Conservation (phyloP, 768 basidiomycete genomes). For the Pleurotus citrinopileatus region DNA sequence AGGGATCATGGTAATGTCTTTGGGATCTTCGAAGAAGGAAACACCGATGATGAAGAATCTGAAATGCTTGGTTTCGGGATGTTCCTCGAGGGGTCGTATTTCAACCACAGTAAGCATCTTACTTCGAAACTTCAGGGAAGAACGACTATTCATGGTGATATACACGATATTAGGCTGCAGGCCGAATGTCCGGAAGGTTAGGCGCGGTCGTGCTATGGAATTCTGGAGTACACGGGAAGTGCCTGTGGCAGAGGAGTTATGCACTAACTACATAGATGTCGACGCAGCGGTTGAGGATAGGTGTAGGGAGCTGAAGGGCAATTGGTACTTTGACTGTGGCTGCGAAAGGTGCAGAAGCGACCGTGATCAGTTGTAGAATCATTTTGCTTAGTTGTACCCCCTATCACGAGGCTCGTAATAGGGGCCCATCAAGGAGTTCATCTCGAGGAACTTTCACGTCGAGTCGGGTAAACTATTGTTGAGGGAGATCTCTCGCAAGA, state of each 20-base stretch:
- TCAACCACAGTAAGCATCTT: constrained; percentile 56
- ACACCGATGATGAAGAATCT: neutral
- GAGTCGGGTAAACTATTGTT: too few relatives aligned
- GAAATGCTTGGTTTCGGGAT: constrained; percentile 70
- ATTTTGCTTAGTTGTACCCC: too few relatives aligned
- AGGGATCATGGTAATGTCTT: constrained; percentile 68
- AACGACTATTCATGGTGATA: neutral
- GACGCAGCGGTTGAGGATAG: constrained; percentile 34
- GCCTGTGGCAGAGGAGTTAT: constrained; percentile 51
- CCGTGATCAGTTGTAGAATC: constrained; percentile 13
- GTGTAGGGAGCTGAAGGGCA: constrained; percentile 36
- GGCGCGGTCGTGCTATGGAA: constrained; percentile 39
- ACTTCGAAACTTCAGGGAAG: neutral
- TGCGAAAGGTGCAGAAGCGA: constrained; percentile 43
- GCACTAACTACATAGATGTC: constrained; percentile 52
- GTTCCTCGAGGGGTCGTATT: constrained; percentile 60
- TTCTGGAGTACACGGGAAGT: constrained; percentile 45
- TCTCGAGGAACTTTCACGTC: too few relatives aligned
- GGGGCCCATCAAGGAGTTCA: too few relatives aligned
- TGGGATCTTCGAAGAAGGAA: constrained; percentile 55
- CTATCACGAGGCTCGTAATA: too few relatives aligned
- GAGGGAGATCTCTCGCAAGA: too few relatives aligned
- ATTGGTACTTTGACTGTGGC: constrained; percentile 57
- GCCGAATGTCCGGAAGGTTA: constrained; percentile 48
- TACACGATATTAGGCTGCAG: constrained; percentile 38